phyloP scores from a whole-genome alignment of 345 rosid species.

The Sisymbrium irio region DNA sequence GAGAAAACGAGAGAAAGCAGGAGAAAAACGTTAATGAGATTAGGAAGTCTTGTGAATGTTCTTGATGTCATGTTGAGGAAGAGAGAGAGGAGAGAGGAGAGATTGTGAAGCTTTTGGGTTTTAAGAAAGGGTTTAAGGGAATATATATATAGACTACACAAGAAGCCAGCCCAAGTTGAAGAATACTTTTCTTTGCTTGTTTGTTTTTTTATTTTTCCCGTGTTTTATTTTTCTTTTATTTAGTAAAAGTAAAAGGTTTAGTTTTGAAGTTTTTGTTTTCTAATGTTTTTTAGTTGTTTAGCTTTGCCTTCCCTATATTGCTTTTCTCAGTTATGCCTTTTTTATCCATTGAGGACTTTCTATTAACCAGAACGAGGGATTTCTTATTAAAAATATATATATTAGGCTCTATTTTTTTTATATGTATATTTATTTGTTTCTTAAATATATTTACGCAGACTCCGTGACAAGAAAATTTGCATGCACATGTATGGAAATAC shows the following conservation, averaged over 20 bases:
- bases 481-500: constrained; percentile 23
- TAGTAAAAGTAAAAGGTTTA: constrained; percentile 26
- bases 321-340: constrained; percentile 39
- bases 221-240: background rate
- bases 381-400: background rate
- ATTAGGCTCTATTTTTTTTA: background rate
- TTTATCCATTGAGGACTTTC: constrained; percentile 31
- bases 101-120: constrained; percentile 31
- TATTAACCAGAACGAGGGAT: constrained; percentile 24
- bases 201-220: constrained; percentile 22
- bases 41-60: constrained; percentile 34
- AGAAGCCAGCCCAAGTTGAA: constrained; percentile 24
- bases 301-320: constrained; percentile 49
- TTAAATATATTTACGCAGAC: background rate
- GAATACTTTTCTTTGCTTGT: constrained; percentile 75
- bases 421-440: background rate
- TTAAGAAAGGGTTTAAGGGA: constrained; percentile 18
- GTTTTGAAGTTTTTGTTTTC: constrained; percentile 27
- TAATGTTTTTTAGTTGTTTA: background rate
- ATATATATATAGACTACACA: constrained; percentile 23
- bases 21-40: constrained; percentile 37
- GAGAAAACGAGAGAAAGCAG: constrained; percentile 39
- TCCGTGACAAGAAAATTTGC: constrained; percentile 2
- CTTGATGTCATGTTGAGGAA: constrained; percentile 36
- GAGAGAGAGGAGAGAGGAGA: constrained; percentile 8